Evolutionary conservation across 23 red algal genomes (phyloP), one percentile per base, ranked within the genome.

Genomic region (Gracilaria domingensis): DNA sequence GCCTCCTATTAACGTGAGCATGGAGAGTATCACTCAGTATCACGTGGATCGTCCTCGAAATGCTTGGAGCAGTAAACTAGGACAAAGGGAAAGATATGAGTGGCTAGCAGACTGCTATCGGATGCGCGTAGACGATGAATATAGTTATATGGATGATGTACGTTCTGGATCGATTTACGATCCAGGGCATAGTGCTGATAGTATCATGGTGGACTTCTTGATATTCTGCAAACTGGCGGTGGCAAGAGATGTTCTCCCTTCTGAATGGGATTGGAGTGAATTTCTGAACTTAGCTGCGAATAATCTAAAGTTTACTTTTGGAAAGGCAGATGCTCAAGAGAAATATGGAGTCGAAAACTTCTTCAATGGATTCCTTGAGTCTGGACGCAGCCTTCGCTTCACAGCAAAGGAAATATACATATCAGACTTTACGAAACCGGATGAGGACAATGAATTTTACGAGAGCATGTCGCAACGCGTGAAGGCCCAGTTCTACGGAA

Each of bases 171-270:
- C 59, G 30, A 11, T 64, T 64, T 64, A 64, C 32, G 59, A 64
- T 30, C 59, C 59, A 13, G 59, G 32, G 1, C 59, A 32, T 32
- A 32, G 24, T 0, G n/a, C 59, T 9, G 59, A 64, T 32, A 64
- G n/a, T 30, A 64, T 64, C 12, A 30, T 32, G 24, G 59, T 18
- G 25, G 59, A 64, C 28, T 64, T 64, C 59, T 64, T 64, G 24
- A 18, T 64, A 11, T 64, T 64, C 59, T 64, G 59, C 59, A 64
- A 64, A 64, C 13, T 64, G n/a, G 59, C 28, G 8, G 59, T 64
- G n/a, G 59, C 59, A 64, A 64, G 12, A 64, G 59, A 13, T 30
- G 59, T 24, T 4, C 59, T 64, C 4, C 59, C 59, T 64, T 2
- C 6, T 30, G 28, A 26, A 64, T 64, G 59, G 59, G 59, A 30